These are phyloP conservation scores for Scleromitrula shiraiana DNA, from an alignment of 2,329 filamentous ascomycete species.

Conservation along the genomic window DNA sequence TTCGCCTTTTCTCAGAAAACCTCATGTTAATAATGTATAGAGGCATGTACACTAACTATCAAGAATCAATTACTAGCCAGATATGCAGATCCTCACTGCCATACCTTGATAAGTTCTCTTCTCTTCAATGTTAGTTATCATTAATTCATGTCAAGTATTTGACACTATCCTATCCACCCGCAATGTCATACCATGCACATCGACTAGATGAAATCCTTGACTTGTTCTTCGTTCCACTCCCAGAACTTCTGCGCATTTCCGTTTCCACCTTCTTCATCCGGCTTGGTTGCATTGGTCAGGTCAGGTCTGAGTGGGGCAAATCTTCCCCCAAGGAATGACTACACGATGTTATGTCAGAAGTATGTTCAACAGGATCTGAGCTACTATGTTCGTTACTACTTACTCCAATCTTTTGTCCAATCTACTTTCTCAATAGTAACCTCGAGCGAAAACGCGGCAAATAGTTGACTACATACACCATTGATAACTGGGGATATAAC, in stretches of 20 bases:
- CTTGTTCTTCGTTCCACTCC: constrained; percentile 36
- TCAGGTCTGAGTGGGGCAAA: constrained; percentile 29
- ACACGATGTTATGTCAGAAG: background rate
- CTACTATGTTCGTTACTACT: background rate
- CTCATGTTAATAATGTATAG: too few species aligned
- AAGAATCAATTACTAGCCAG: too few species aligned
- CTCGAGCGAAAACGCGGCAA: constrained; percentile 10
- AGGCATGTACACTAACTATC: too few species aligned
- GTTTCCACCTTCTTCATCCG: constrained; percentile 33
- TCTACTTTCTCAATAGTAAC: constrained; percentile 3
- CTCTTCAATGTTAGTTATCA: too few species aligned
- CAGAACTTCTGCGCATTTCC: constrained; percentile 35
- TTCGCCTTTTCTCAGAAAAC: too few species aligned
- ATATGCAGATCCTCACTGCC: too few species aligned
- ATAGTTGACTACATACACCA: constrained; percentile 6
- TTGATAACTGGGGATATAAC: constrained; percentile 1
- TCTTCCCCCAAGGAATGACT: constrained; percentile 42
- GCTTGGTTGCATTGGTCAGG: constrained; percentile 27
- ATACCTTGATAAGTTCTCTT: too few species aligned
- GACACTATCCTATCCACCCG: background rate
- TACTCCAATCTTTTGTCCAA: background rate
- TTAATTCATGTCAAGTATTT: too few species aligned
- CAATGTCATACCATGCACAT: background rate
- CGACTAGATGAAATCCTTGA: background rate
- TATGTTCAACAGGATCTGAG: background rate